Base-by-base conservation (phyloP, 2,329 filamentous ascomycete species). In the Coleophoma cylindrospora region DNA sequence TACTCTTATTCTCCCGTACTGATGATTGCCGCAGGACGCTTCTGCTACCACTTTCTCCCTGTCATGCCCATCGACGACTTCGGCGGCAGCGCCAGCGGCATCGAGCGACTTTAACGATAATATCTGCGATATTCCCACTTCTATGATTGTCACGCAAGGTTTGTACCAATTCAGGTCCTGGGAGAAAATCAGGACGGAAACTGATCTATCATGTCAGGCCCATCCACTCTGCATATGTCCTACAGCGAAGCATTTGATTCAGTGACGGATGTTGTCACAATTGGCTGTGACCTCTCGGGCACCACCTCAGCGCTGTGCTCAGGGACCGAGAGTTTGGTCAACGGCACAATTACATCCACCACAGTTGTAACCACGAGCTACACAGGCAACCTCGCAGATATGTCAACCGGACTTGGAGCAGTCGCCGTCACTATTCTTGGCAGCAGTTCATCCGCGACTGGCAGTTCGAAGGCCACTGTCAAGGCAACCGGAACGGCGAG, bases 141-240 rank as follows among this genome's bases (percentile, higher is more conserved):
- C 45, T 17, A 59, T 63, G 22, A 53, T 49, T 3, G 54, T 58
- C 34, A 61, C 60, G 1, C 55, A 61, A 52, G 58, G 58, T 27
- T 7, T 27, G 27, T 27, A 3, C 4, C 27, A 27, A 27, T 10
- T 27, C 19, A 19, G 19, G 19, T 19, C 19, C 19, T 19, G 19
- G 19, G 2, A 3, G 19, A 3, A 19, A 19, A 19, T 19, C 3
- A 19, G 19, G 19, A 19, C 19, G 27, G 27, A 3, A 3, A 6
- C 27, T 27, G 27, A 27, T 27, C 9, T 27, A 27, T 27, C 7
- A 27, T 27, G 9, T 27, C 7, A 27, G 27, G 27, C 27, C 27
- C 27, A 27, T 27, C 27, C 27, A 27, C 27, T 27, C 7, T 27
- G 27, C 27, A 27, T 27, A 3, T 8, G 2, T 3, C 27, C 27